Evolutionary conservation across 495 filamentous ascomycete genomes (phyloP), one percentile per base, ranked within the genome.

Genomic region (Aspergillus kassunensis): DNA sequence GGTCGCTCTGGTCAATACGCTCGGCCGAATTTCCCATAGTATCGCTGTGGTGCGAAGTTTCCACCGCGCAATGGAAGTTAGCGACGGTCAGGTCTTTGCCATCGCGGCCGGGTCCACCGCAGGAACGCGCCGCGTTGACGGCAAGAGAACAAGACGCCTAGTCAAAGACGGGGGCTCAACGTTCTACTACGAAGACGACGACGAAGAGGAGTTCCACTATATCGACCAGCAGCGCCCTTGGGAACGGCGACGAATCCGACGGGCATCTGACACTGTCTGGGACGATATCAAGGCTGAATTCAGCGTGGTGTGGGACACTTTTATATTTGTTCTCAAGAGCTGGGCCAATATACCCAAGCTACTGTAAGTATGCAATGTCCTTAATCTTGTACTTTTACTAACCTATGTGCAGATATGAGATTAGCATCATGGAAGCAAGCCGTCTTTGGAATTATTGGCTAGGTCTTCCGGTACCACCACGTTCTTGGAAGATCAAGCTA

Each of bases 1-100:
- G 27, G 95, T 98, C 1, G 88, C 93, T 9, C 74, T 98, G 36
- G 82, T 98, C 65, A 98, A 98, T 66, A 97, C 95, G 2, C 84
- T 96, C 36, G 89, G 87, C 24, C 81, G 91, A 31, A 84, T 98
- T 47, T 87, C 86, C 36, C 84, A 85, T 63, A 90, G 87, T 51
- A 63, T 98, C 36, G 72, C 76, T 4, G 90, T 90, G 3, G 73
- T 95, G 12, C 79, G 82, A 49, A 73, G 82, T 27, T 97, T 98
- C 67, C 77, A 88, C 47, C 65, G 85, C 44, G 80, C 74, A 13
- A 68, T 79, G 24, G 69, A 82, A 36, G 63, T 68, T 4, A 69
- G 63, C 0, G 56, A 65, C 7, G 61, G 63, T 16, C 57, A 76
- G 6, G 52, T 63, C 2, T 65, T 73, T 27, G 68, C 73, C 13